Base-by-base conservation (phyloP, 164 flowering plant species). In the Houttuynia cordata region DNA sequence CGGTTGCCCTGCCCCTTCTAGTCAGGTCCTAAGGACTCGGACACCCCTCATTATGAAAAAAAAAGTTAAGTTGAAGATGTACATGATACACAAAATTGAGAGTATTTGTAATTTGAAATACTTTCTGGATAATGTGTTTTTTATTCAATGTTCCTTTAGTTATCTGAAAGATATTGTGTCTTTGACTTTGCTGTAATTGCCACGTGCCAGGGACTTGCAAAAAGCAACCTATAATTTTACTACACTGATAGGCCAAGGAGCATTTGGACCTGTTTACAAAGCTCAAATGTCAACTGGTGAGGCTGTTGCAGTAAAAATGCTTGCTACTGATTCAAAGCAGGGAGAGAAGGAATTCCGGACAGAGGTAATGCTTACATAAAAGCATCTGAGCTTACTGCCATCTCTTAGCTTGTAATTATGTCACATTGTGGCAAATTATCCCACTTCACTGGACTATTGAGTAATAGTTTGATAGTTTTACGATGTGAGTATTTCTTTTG, bases 181-280 rank as follows among this genome's bases (percentile, higher is more conserved):
- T 23, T 19, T 68, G 49, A 64, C 51, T 64, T 20, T 58, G 24
- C 42, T 37, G 57, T 24, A 52, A 45, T 49, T 60, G 54, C 25
- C 60, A 56, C 56, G 24, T 62, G 41, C 49, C 83, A 94, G 99
- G 76, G 99, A 94, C 66, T 74, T 94, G 67, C 99, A 94, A 61
- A 94, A 85, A 69, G 99, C 93, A 64, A 94, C 99, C 12, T 70
- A 57, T 63, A 94, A 91, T 70, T 94, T 94, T 67, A 94, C 97
- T 40, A 83, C 96, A 53, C 53, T 79, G 55, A 85, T 94, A 59
- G 97, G 99, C 10, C 86, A 86, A 71, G 99, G 99, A 55, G 93
- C 99, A 66, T 94, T 86, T 83, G 99, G 99, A 71, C 82, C 88
- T 56, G 99, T 94, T 53, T 94, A 86, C 70, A 94, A 78, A 81